A percentile compares a stretch with the other conserved stretches of the same genome.
Conservation (phyloP, 306 rosid genomes). For the Medicago lupulina region DNA sequence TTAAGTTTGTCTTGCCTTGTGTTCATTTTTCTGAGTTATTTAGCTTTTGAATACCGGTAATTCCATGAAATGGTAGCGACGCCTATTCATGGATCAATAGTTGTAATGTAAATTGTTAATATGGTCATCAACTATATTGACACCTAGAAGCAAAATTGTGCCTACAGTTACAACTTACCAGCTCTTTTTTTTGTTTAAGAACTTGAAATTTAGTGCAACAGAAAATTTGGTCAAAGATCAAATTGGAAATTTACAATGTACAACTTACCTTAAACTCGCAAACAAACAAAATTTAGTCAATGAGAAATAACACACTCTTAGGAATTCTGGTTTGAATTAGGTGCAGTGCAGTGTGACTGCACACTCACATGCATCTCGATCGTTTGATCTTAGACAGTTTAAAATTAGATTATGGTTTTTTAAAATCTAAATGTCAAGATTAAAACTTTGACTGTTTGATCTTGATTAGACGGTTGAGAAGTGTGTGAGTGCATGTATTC, state of each 20-base stretch:
- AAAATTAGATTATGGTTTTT: too few species aligned
- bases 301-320: not conserved
- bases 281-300: not conserved
- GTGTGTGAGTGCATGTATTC: too few species aligned
- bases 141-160: too few species aligned
- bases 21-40: not conserved
- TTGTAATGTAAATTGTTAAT: not conserved
- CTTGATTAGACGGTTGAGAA: too few species aligned
- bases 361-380: too few species aligned
- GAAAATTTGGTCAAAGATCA: slow-evolving; percentile 8
- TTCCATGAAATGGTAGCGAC: not conserved
- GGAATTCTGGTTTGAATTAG: not conserved
- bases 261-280: not conserved
- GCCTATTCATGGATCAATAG: not conserved
- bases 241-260: not conserved
- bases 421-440: too few species aligned
- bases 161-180: too few species aligned
- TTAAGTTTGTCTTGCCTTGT: not conserved
- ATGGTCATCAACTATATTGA: not conserved
- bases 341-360: too few species aligned
- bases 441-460: too few species aligned
- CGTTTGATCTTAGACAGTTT: too few species aligned
- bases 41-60: not conserved
- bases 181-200: too few species aligned
- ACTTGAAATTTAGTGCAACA: slow-evolving; percentile 34